A percentile compares a stretch with the other conserved stretches of the same genome.
Conservation (phyloP, 2,329 filamentous ascomycete species). For the Fusarium sp. region DNA sequence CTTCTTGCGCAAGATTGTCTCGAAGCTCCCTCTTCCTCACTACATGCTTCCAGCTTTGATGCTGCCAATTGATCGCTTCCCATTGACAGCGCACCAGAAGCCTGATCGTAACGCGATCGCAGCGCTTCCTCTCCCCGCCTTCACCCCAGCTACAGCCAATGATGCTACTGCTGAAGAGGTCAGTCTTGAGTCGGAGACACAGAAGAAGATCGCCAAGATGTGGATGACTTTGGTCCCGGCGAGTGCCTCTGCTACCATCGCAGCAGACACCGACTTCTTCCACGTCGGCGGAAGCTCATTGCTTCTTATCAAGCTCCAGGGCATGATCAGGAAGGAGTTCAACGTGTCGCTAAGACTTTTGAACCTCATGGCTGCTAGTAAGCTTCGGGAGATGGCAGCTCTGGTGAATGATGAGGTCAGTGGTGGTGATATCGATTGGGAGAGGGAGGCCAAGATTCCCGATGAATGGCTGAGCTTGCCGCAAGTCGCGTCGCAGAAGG, state of each 20-base stretch:
- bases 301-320: conserved; percentile 2
- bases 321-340: conserved; percentile 37
- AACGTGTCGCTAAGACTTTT: conserved; percentile 44
- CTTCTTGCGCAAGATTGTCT: neutral
- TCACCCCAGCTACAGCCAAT: fast-evolving
- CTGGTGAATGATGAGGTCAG: neutral
- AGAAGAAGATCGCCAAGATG: neutral
- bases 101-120: neutral
- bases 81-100: neutral
- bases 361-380: conserved; percentile 50
- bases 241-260: neutral
- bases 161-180: neutral
- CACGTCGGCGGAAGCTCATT: neutral
- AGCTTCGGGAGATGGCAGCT: conserved; percentile 51
- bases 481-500: neutral
- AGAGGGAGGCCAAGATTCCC: neutral
- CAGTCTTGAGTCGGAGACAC: neutral
- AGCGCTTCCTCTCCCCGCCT: neutral
- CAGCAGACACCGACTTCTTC: conserved; percentile 1
- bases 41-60: neutral
- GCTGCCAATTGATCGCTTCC: neutral
- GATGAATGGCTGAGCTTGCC: neutral
- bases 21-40: neutral
- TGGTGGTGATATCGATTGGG: conserved; percentile 6
- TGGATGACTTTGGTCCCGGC: neutral